Base-by-base conservation (phyloP, 148 eudicot species). In the Heliosperma pusillum region DNA sequence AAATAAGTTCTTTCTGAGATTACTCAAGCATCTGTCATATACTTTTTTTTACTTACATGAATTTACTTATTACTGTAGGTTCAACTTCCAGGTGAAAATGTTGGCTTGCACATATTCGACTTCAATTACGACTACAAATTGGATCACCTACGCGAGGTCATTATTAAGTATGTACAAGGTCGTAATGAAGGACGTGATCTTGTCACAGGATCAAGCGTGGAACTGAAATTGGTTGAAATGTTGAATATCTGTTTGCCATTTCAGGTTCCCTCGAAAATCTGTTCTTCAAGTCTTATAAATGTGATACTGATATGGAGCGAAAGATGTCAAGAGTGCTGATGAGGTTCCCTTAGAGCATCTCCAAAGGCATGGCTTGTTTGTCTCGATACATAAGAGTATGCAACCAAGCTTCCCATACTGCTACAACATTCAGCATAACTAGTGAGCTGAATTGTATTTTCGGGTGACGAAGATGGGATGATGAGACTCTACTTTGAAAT, bases 271-370 rank as follows among this genome's bases (percentile, higher is more conserved):
- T 63, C 20, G 25, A 63, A 26, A 25, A 62, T 5, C 2, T 62
- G 69, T 13, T 45, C 16, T 17, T 61, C 27, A 17, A 2, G 25
- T 45, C 16, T n/a, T 1, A 0, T 10, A 0, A 44, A 21, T 17
- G 26, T 44, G 10, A 26, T 3, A 4, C 11, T 9, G 50, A 6
- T 10, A 25, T 59, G 47, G 59, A 74, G 5, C 40, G 26, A 11
- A 62, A 62, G 26, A 2, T 62, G 68, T 10, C 15, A 11, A 44
- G 17, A 61, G 24, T 10, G n/a, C 7, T 61, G 57, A 17, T 73
- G 69, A 25, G 12, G 42, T 74, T 74, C 10, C 57, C 59, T 9
- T n/a, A 74, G 76, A 73, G 59, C 59, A 17, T 62, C 69, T 3
- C 25, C 56, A 44, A 44, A 44, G 59, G 26, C 26, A 10, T 53